Evolutionary conservation across 345 rosid genomes (phyloP), one percentile per base, ranked within the genome.

Genomic region (Hypericum androsaemum): DNA sequence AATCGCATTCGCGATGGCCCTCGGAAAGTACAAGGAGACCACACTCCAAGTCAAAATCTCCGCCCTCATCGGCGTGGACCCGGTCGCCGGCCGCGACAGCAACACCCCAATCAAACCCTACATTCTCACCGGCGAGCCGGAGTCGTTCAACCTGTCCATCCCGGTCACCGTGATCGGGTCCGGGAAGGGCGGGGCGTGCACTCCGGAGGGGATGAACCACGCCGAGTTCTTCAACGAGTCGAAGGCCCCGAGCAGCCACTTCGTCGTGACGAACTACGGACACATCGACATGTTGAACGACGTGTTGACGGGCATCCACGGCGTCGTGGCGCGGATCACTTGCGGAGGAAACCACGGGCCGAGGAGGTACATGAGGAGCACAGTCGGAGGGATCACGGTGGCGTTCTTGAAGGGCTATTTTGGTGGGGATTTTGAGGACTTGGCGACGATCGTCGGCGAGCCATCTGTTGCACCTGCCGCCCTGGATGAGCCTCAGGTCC

Each of bases 241-340:
- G 36, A 74, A 36, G 43, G 65, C 71, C 6, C 72, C 77, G 7
- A 43, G 60, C 7, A 59, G 60, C 11, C 75, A 66, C 58, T 74
- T 74, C 48, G 77, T 56, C 5, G 39, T 71, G 6, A 17, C 54
- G 11, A 44, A 71, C 0, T 77, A 74, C 22, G 77, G 79, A 3
- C 79, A 77, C 54, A 55, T 71, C 77, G 79, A 74, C 43, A 16
- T 77, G 56, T 56, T 74, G 11, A 57, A 74, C 28, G 75, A 77
- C 15, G 37, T 43, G 39, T 47, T 56, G 3, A 6, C 17, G 7
- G 68, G 64, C 6, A 0, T 54, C 3, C 7, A n/a, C 0, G 64
- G 70, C 16, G 3, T 12, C 9, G 0, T 58, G 0, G 32, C 71
- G 0, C 11, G n/a, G 12, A 32, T 35, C 11, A 3, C 15, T 14